Conservation (phyloP, 2,329 filamentous ascomycete species). For the Talaromyces albobiverticillius region DNA sequence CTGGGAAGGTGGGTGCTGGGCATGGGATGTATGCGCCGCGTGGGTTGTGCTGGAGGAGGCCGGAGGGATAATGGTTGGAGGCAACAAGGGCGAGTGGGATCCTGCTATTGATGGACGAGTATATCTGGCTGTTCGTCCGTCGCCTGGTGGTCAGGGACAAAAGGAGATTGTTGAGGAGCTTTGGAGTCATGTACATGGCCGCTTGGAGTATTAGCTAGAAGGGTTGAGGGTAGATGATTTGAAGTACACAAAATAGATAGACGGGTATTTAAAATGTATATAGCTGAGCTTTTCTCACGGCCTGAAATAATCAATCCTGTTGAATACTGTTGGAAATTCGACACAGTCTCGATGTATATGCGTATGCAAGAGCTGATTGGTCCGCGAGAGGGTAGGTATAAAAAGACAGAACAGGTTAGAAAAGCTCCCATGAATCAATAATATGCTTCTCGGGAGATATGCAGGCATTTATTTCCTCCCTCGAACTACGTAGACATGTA, state of each 20-base stretch:
- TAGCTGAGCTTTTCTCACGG: background rate
- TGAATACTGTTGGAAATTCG: background rate
- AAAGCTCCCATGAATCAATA: too few species aligned
- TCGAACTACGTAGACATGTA: too few species aligned
- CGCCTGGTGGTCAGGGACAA: slow-evolving; percentile 31
- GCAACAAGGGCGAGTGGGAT: slow-evolving; percentile 57
- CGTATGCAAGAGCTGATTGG: background rate
- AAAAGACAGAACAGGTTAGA: too few species aligned
- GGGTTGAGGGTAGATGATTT: too few species aligned
- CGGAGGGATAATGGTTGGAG: slow-evolving; percentile 58
- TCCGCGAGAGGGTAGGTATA: too few species aligned
- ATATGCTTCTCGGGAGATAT: too few species aligned
- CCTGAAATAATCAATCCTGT: background rate
- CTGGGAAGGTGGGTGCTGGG: slow-evolving; percentile 65
- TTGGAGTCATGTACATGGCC: slow-evolving; percentile 38
- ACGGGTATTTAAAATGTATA: background rate
- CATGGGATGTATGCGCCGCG: slow-evolving; percentile 64
- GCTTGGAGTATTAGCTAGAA: slow-evolving; percentile 31
- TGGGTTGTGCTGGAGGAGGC: slow-evolving; percentile 62
- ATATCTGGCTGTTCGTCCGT: slow-evolving; percentile 45
- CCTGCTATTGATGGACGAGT: slow-evolving; percentile 55
- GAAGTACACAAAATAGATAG: background rate
- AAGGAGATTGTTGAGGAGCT: slow-evolving; percentile 42
- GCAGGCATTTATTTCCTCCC: too few species aligned
- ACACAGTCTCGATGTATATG: background rate